These are phyloP conservation scores for Vachellia collinsii DNA, from an alignment of 306 rosid genomes.

Conservation along the genomic window DNA sequence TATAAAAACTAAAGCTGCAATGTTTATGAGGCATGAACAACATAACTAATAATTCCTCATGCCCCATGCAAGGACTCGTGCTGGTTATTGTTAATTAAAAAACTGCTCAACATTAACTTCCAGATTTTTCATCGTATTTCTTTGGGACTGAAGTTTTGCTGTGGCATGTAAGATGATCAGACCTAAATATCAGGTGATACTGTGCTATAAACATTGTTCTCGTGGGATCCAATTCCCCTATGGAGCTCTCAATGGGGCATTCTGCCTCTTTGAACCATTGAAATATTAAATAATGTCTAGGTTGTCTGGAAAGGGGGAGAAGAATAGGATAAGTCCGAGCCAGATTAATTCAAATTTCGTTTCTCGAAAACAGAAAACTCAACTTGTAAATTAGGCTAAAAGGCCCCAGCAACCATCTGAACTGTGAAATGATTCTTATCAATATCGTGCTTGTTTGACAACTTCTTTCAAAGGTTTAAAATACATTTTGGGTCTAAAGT, in stretches of 20 bases:
- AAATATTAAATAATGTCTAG: not conserved
- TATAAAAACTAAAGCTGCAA: not conserved
- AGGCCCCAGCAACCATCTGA: not conserved
- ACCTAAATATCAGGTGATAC: not conserved
- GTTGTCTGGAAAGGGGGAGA: not conserved
- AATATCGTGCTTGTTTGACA: too few relatives aligned
- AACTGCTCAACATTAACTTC: not conserved
- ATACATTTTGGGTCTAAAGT: too few relatives aligned
- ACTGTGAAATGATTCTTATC: not conserved
- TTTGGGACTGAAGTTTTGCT: not conserved
- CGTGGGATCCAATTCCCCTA: not conserved
- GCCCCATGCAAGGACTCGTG: not conserved
- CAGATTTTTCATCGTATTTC: not conserved
- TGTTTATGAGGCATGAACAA: not conserved
- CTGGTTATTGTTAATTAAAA: not conserved
- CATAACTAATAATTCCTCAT: not conserved
- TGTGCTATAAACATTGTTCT: not conserved
- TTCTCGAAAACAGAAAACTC: not conserved
- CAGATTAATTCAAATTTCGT: conserved; percentile 3
- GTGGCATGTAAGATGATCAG: not conserved
- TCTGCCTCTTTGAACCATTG: not conserved
- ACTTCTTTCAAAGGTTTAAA: too few relatives aligned
- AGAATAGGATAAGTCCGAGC: not conserved
- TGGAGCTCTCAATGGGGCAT: not conserved
- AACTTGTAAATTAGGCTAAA: not conserved